Evolutionary conservation across 192 early-diverging fungal species (phyloP).

Genomic region (Podila epicladia): DNA sequence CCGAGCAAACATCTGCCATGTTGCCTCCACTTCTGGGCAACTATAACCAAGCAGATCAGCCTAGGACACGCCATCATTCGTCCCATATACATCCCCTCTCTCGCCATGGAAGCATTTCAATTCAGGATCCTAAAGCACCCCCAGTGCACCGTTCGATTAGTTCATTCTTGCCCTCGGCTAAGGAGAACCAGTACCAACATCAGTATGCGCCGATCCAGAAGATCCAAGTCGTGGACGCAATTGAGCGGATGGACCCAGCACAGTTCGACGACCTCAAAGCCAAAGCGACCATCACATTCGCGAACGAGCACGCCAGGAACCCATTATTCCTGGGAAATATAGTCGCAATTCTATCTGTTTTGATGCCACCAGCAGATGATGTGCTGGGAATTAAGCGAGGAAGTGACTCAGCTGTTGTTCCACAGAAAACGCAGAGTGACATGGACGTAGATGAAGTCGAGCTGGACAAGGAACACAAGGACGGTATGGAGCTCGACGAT

Average conservation of each 20-base stretch:
- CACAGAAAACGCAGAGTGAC: neutral
- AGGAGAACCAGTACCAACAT: slow-evolving; percentile 27
- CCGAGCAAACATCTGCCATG: neutral
- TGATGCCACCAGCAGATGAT: slow-evolving; percentile 3
- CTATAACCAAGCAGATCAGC: neutral
- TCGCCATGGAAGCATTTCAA: neutral
- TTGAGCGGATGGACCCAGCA: slow-evolving; percentile 31
- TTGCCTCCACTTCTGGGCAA: slow-evolving; percentile 25
- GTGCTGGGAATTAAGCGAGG: neutral
- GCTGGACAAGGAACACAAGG: neutral
- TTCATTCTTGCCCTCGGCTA: slow-evolving; percentile 8
- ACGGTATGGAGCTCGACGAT: neutral
- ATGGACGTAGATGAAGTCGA: slow-evolving; percentile 1
- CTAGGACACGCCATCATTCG: slow-evolving; percentile 9
- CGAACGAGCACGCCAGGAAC: slow-evolving; percentile 41
- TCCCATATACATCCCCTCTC: slow-evolving; percentile 40
- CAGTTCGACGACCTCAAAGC: slow-evolving; percentile 26
- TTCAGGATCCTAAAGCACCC: neutral
- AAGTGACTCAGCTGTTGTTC: neutral
- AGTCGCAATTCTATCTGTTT: slow-evolving; percentile 21
- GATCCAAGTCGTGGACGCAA: slow-evolving; percentile 20
- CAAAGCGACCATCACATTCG: slow-evolving; percentile 10
- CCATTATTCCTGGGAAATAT: slow-evolving; percentile 41
- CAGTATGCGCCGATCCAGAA: slow-evolving; percentile 34
- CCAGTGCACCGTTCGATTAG: neutral